Evolutionary conservation across 345 rosid species (phyloP).

Genomic region (Lenwebbia sp.): DNA sequence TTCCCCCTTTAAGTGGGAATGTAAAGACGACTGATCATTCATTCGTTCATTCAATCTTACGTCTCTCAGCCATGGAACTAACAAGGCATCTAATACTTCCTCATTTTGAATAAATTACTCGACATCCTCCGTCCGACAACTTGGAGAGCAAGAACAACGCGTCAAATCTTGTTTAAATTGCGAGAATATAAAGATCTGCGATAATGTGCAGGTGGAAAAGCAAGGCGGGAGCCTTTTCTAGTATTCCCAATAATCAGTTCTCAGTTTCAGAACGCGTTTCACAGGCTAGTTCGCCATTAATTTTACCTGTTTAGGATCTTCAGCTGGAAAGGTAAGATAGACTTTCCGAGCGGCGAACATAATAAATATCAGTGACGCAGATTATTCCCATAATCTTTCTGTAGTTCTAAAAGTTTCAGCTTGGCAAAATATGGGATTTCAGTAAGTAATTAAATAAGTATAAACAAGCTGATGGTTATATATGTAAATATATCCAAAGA

Average conservation of each 20-base stretch:
- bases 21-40: background rate
- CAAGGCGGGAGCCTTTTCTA: background rate
- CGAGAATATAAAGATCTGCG: background rate
- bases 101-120: background rate
- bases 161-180: slow-evolving; percentile 1
- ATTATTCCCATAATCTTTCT: background rate
- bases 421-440: background rate
- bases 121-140: background rate
- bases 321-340: background rate
- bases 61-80: background rate
- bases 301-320: background rate
- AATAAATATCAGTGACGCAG: background rate
- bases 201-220: background rate
- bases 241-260: background rate
- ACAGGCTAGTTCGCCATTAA: background rate
- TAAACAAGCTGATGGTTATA: background rate
- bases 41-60: background rate
- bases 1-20: background rate
- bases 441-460: background rate
- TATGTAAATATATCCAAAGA: background rate
- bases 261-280: background rate
- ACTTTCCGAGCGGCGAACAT: background rate
- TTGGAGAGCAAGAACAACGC: slow-evolving; percentile 2
- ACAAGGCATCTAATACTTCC: slow-evolving; percentile 5
- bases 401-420: background rate